phyloP scores from a whole-genome alignment of 306 rosid genomes.

The Vachellia collinsii region DNA sequence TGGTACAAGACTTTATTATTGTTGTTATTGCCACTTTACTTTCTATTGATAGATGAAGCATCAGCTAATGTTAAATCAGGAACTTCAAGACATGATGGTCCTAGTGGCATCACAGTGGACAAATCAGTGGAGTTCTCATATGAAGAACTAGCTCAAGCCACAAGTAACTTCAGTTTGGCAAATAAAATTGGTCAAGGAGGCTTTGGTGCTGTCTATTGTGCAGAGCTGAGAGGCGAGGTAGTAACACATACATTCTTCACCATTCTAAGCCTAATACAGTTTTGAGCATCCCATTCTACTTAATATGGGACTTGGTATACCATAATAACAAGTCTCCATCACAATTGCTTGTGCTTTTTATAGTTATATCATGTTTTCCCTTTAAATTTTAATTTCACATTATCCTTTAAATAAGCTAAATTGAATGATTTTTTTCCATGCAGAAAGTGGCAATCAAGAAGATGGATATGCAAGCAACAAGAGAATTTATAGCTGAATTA shows the following conservation, averaged over 20 bases:
- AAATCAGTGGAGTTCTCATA: slow-evolving; percentile 91
- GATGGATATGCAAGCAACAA: background rate
- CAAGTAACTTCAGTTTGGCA: slow-evolving; percentile 72
- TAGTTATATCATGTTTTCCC: background rate
- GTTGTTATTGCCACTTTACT: background rate
- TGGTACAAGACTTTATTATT: too few relatives aligned
- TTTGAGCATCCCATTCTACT: too few relatives aligned
- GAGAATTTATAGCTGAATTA: background rate
- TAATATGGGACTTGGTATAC: too few relatives aligned
- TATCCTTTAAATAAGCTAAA: background rate
- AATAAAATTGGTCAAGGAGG: slow-evolving; percentile 96
- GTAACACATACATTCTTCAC: slow-evolving; percentile 35
- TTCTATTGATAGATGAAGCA: slow-evolving; percentile 40
- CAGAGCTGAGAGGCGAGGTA: slow-evolving; percentile 99
- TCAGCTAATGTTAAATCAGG: slow-evolving; percentile 42
- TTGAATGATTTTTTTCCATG: background rate
- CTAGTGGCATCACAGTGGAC: slow-evolving; percentile 64
- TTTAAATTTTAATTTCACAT: background rate
- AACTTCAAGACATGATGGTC: slow-evolving; percentile 38
- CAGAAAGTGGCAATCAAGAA: background rate
- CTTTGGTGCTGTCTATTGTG: slow-evolving; percentile 91
- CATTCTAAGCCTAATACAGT: too few relatives aligned
- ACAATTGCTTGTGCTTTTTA: background rate
- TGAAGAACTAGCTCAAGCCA: slow-evolving; percentile 81
- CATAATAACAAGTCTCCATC: too few relatives aligned